Evolutionary conservation across 2,329 filamentous ascomycete species (phyloP).

Genomic region (Scedosporium aurantiacum): DNA sequence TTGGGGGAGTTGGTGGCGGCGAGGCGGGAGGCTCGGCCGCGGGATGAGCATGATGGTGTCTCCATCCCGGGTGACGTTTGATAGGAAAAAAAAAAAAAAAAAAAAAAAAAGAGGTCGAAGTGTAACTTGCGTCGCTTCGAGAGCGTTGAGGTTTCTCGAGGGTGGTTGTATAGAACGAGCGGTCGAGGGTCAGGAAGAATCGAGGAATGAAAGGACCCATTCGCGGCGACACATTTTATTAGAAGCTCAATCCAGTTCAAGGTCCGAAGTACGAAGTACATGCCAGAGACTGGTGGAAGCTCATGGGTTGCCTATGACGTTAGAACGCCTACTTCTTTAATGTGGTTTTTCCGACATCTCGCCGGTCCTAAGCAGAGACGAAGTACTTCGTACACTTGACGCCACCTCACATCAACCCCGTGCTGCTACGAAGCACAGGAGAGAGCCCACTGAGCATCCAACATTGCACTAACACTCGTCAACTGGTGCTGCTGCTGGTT

Average conservation of each 20-base stretch:
- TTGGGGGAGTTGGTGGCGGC: not conserved
- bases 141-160: not conserved
- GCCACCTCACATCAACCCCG: not conserved
- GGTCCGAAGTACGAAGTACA: not conserved
- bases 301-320: not conserved
- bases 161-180: not conserved
- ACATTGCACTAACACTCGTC: too few species aligned
- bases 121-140: not conserved
- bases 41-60: not conserved
- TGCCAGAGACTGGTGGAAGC: not conserved
- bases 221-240: not conserved
- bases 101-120: not conserved
- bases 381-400: not conserved
- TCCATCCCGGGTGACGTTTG: not conserved
- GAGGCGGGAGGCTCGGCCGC: not conserved
- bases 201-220: not conserved
- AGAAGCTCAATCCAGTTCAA: not conserved
- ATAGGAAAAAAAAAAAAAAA: too few species aligned
- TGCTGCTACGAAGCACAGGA: not conserved
- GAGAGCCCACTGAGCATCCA: too few species aligned
- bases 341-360: not conserved
- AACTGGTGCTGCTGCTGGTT: too few species aligned
- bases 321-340: not conserved
- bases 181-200: not conserved
- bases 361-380: not conserved